Evolutionary conservation across 2,329 filamentous ascomycete species (phyloP).

Genomic region (Cyclaneusma minus): DNA sequence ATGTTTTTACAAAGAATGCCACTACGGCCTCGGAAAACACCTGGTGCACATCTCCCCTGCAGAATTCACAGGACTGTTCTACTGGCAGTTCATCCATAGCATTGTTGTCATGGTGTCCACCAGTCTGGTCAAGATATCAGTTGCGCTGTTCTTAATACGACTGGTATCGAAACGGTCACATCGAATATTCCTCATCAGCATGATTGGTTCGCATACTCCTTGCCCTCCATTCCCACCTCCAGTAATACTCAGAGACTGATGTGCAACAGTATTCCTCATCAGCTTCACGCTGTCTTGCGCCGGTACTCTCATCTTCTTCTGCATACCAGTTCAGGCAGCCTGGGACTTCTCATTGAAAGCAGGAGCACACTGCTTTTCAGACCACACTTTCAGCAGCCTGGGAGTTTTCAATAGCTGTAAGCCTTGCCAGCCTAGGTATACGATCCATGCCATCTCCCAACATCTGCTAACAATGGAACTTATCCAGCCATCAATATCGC

Average conservation of each 20-base stretch:
- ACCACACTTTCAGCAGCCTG: constrained; percentile 23
- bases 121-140: constrained; percentile 29
- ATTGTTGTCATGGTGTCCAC: constrained; percentile 27
- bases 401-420: constrained; percentile 29
- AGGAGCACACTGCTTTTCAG: constrained; percentile 26
- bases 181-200: constrained; percentile 25
- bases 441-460: not conserved
- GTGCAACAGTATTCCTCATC: constrained; percentile 22
- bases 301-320: constrained; percentile 31
- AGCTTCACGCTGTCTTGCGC: constrained; percentile 25
- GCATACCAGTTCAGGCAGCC: constrained; percentile 25
- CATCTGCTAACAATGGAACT: constrained; percentile 1
- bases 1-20: constrained; percentile 26
- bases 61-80: constrained; percentile 19
- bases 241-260: not conserved
- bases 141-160: constrained; percentile 28
- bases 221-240: not conserved
- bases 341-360: constrained; percentile 25
- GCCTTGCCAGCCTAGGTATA: too few species aligned
- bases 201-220: constrained; percentile 25
- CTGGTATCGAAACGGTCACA: constrained; percentile 23
- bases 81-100: constrained; percentile 25
- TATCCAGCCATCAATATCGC: constrained; percentile 12
- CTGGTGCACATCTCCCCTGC: constrained; percentile 16
- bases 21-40: constrained; percentile 28